phyloP scores from a whole-genome alignment of 139 green algal genomes.

The Tetratostichococcus sp. region DNA sequence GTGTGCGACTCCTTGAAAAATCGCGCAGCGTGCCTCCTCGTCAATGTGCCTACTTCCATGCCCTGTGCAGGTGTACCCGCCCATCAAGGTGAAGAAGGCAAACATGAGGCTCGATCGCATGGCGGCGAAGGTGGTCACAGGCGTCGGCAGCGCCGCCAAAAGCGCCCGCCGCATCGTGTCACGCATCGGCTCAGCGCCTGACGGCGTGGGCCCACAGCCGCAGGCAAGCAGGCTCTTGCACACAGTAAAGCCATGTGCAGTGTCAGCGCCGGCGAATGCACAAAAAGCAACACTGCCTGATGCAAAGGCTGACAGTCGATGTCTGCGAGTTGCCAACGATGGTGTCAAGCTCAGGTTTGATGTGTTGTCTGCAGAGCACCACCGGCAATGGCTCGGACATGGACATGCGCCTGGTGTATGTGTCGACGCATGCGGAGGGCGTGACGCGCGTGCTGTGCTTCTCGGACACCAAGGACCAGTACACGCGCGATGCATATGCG shows the following conservation, averaged over 20 bases:
- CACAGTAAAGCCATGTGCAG: no score
- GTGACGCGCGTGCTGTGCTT: constrained; percentile 53
- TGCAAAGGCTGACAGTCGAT: no score
- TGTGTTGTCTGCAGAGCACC: neutral
- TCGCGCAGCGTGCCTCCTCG: no score
- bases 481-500: constrained; percentile 22
- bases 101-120: neutral
- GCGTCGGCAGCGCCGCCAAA: neutral
- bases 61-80: neutral
- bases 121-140: neutral
- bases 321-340: no score
- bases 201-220: neutral
- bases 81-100: neutral
- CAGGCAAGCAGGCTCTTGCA: no score
- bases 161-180: neutral
- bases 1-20: no score
- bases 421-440: constrained; percentile 32
- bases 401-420: neutral
- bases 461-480: constrained; percentile 32
- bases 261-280: no score
- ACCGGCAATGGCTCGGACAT: neutral
- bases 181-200: neutral
- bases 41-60: no score
- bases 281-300: no score
- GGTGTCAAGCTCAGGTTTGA: no score